Evolutionary conservation across 2,329 filamentous ascomycete genomes (phyloP).

Genomic region (Aquanectria penicillioides): DNA sequence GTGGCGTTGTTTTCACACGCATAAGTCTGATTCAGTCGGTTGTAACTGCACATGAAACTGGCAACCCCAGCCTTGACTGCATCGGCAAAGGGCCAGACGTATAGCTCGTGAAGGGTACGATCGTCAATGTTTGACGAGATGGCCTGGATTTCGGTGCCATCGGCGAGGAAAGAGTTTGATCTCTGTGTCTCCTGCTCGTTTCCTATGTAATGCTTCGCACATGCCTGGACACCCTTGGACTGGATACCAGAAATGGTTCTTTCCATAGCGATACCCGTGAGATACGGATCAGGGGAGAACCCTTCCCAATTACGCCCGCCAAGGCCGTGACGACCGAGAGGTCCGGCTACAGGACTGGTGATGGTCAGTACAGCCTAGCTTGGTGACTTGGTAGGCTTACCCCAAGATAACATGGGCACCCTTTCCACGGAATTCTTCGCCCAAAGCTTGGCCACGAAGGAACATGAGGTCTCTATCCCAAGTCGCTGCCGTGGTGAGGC

Average conservation of each 20-base stretch:
- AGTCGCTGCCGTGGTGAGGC: slow-evolving; percentile 1
- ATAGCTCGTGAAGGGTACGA: slow-evolving; percentile 37
- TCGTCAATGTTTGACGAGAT: slow-evolving; percentile 38
- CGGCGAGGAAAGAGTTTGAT: slow-evolving; percentile 35
- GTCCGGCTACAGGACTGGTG: slow-evolving; percentile 33
- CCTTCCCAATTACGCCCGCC: slow-evolving; percentile 68
- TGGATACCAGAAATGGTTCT: slow-evolving; percentile 77
- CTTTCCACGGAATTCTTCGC: neutral
- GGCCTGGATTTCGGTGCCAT: slow-evolving; percentile 18
- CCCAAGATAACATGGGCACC: slow-evolving; percentile 1
- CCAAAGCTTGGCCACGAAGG: neutral
- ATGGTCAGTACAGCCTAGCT: neutral
- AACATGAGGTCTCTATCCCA: slow-evolving; percentile 7
- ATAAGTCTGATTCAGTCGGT: slow-evolving; percentile 20
- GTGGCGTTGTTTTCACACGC: neutral
- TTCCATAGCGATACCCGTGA: slow-evolving; percentile 70
- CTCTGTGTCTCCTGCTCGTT: slow-evolving; percentile 51
- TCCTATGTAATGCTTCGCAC: slow-evolving; percentile 58
- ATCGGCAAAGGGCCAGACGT: slow-evolving; percentile 42
- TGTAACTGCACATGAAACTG: slow-evolving; percentile 46
- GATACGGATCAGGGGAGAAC: slow-evolving; percentile 73
- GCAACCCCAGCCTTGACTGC: slow-evolving; percentile 41
- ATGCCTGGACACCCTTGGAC: slow-evolving; percentile 72
- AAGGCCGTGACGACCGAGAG: slow-evolving; percentile 49
- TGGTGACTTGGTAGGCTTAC: neutral